Conservation (phyloP, 345 rosid genomes). For the Pseudoturritis turrita region DNA sequence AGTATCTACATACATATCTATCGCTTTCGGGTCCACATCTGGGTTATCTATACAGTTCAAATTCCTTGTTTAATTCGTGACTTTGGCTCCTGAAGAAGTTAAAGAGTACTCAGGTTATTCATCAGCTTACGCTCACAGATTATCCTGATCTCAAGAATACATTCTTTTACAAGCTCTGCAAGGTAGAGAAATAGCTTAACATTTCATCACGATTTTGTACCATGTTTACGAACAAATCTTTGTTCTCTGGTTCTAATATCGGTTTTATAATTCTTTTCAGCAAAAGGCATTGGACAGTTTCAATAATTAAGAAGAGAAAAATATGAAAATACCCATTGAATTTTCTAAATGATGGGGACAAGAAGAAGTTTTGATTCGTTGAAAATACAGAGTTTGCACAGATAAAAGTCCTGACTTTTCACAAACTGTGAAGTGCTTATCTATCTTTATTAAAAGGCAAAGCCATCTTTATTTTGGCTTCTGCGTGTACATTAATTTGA, state of each 20-base stretch:
- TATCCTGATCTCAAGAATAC: constrained; percentile 75
- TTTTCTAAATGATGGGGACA: not conserved
- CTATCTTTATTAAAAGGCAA: not conserved
- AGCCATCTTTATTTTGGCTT: not conserved
- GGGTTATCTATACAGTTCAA: constrained; percentile 95
- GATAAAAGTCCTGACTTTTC: not conserved
- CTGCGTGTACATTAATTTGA: too few species aligned
- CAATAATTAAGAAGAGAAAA: not conserved
- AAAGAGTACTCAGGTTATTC: constrained; percentile 87
- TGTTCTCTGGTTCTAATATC: not conserved
- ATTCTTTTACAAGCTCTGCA: constrained; percentile 78
- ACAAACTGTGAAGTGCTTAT: not conserved
- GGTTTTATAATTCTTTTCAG: constrained; percentile 43
- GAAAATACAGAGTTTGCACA: not conserved
- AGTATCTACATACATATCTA: constrained; percentile 63
- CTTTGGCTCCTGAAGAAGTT: constrained; percentile 94
- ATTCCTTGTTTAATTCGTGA: constrained; percentile 93
- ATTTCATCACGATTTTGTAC: not conserved
- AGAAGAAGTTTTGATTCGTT: not conserved
- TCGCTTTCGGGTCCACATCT: constrained; percentile 97
- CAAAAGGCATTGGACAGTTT: constrained; percentile 79
- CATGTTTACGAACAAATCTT: not conserved
- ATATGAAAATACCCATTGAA: not conserved
- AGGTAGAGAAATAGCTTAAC: constrained; percentile 42
- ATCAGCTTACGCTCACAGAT: constrained; percentile 96